These are phyloP conservation scores for Haplosporangium sp. DNA, from an alignment of 371 early-diverging fungal genomes.

Conservation along the genomic window DNA sequence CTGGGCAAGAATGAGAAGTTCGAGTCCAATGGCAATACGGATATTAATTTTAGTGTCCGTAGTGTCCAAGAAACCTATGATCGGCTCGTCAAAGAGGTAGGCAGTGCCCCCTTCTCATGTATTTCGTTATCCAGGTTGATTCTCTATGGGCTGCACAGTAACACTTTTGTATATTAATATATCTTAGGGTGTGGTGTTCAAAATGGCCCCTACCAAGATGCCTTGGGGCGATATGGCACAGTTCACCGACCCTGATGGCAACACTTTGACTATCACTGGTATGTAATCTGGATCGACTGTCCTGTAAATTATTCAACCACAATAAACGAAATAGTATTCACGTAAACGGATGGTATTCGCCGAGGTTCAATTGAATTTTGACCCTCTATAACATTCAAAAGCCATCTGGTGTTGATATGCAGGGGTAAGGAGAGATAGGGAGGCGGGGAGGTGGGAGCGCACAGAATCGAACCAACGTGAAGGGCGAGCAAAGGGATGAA, in stretches of 20 bases:
- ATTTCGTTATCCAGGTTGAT: background rate
- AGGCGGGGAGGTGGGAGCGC: too few relatives aligned
- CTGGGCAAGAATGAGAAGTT: constrained; percentile 1
- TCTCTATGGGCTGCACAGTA: background rate
- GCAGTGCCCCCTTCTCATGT: background rate
- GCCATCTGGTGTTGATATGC: too few relatives aligned
- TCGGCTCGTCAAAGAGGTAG: constrained; percentile 41
- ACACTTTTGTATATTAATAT: background rate
- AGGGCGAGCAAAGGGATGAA: too few relatives aligned
- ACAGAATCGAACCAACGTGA: too few relatives aligned
- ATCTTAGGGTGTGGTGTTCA: constrained; percentile 32
- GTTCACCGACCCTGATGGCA: constrained; percentile 43
- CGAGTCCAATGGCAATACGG: constrained; percentile 3
- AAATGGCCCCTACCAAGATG: constrained; percentile 26
- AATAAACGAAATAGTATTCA: background rate
- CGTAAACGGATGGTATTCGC: too few relatives aligned
- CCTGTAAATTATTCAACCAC: background rate
- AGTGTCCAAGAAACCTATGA: constrained; percentile 32
- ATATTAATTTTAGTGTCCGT: constrained; percentile 20
- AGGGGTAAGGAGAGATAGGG: too few relatives aligned
- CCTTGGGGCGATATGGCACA: constrained; percentile 45
- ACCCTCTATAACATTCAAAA: too few relatives aligned
- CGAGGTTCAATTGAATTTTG: too few relatives aligned
- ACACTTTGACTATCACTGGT: constrained; percentile 19
- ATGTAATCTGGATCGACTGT: background rate